Evolutionary conservation across 805 yeast species (phyloP), one percentile per base, ranked within the genome.

Genomic region (Wickerhamomyces strasburgensis): DNA sequence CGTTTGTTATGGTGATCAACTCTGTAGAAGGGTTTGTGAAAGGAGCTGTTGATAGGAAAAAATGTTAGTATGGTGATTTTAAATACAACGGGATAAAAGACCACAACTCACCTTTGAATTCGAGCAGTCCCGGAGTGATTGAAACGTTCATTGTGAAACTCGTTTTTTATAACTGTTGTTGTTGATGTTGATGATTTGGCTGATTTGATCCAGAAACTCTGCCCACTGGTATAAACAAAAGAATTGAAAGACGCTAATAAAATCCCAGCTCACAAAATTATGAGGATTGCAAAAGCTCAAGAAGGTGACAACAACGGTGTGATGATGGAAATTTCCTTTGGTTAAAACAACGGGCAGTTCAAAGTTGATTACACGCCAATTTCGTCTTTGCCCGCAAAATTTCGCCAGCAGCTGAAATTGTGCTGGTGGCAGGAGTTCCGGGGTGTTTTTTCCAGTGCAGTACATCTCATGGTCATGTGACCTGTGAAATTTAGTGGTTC

Each of bases 1-100:
- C 80, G 60, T 84, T 83, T 28, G 68, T 59, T 45, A 71, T 61
- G 28, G 61, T 70, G 43, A 64, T 62, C 38, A 53, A 58, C 57
- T 80, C 82, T 14, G 93, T 81, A 29, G 81, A 73, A 48, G 83
- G 78, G 50, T 74, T 71, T 48, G 84, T 74, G 58, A 86, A 79
- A 30, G 94, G 87, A 43, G 89, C 94, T 82, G 48, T 13, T 28
- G 10, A 5, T 5, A 21, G 7, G 5, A n/a, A n/a, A n/a, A n/a
- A n/a, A n/a, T 29, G 44, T 45, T 34, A 32, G 40, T 40, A 29
- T 24, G 14, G 10, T 8, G 25, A 27, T n/a, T 8, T 10, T 14
- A 29, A 15, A 31, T 18, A 13, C 23, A 23, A 11, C 15, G 15
- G 21, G 14, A 7, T 2, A n/a, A 13, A 11, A 18, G 26, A 14